A percentile compares a stretch with the other conserved stretches of the same genome.
phyloP scores from a whole-genome alignment of 345 rosid species.

The Salix koriyanagi region DNA sequence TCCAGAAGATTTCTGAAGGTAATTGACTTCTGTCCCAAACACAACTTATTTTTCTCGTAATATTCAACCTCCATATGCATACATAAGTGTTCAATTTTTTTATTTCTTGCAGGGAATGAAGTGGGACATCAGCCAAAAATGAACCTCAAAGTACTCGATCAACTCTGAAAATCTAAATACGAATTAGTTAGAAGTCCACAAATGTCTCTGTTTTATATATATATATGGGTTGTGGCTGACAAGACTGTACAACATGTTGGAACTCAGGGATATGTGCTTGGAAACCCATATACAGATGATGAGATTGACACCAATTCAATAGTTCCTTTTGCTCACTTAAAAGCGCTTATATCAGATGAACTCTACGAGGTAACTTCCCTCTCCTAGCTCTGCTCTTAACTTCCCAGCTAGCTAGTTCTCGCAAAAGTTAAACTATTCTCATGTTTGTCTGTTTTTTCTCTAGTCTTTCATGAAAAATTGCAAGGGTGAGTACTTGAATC shows the following conservation, averaged over 20 bases:
- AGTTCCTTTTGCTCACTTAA: conserved; percentile 13
- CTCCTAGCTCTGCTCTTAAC: background rate
- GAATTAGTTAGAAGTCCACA: too few species aligned
- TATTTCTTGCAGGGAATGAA: conserved; percentile 2
- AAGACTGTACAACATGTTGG: background rate
- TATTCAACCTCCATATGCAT: background rate
- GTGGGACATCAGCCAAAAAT: conserved; percentile 1
- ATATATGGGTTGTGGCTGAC: too few species aligned
- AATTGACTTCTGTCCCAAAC: background rate
- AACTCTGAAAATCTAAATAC: background rate
- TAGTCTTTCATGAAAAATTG: conserved; percentile 25
- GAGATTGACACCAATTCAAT: background rate
- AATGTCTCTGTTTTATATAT: too few species aligned
- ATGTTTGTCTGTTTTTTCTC: background rate
- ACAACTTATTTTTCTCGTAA: background rate
- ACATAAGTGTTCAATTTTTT: background rate
- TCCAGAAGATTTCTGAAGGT: background rate
- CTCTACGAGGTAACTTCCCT: conserved; percentile 25
- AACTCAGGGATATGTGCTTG: conserved; percentile 4
- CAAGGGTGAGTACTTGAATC: conserved; percentile 20
- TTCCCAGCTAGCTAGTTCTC: background rate
- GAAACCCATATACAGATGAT: background rate
- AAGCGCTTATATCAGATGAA: conserved; percentile 11
- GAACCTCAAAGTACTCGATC: conserved; percentile 11
- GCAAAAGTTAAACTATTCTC: background rate